Evolutionary conservation across 2,329 filamentous ascomycete genomes (phyloP).

Genomic region (Kalmusia sp.): DNA sequence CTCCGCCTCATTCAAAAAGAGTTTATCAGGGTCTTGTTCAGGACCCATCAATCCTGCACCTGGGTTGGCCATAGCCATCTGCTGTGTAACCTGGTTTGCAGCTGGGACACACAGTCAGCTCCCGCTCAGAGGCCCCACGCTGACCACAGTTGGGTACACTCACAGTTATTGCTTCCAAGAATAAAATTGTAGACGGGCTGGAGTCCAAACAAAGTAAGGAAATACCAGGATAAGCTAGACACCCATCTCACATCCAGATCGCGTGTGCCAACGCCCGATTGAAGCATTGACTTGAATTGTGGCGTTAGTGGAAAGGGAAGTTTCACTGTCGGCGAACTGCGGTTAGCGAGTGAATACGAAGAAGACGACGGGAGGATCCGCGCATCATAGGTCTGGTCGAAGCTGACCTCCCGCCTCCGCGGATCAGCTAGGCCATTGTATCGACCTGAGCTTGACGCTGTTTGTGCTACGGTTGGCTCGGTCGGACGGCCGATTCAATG

Average conservation of each 20-base stretch:
- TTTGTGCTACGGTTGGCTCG: too few relatives aligned
- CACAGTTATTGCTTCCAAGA: conserved; percentile 93
- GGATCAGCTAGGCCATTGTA: background rate
- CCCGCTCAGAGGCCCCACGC: conserved; percentile 3
- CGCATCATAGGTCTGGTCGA: background rate
- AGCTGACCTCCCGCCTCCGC: background rate
- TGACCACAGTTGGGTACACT: conserved; percentile 41
- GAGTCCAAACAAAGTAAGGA: conserved; percentile 93
- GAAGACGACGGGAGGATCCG: conserved; percentile 1
- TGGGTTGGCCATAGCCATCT: conserved; percentile 78
- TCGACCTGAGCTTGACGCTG: background rate
- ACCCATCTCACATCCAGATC: conserved; percentile 99
- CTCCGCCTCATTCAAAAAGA: conserved; percentile 91
- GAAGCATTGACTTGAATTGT: conserved; percentile 99
- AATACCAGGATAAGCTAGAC: conserved; percentile 98
- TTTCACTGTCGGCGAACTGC: conserved; percentile 70
- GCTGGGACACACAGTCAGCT: conserved; percentile 61
- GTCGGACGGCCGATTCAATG: background rate
- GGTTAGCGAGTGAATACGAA: conserved; percentile 21
- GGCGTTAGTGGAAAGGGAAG: conserved; percentile 96
- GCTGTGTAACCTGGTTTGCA: conserved; percentile 88
- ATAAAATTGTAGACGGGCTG: conserved; percentile 98
- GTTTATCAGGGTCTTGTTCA: conserved; percentile 92
- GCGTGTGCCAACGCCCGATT: conserved; percentile 92
- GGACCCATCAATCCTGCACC: conserved; percentile 85